Evolutionary conservation across 495 filamentous ascomycete species (phyloP).

Genomic region (Aspergillus bertholletiae): DNA sequence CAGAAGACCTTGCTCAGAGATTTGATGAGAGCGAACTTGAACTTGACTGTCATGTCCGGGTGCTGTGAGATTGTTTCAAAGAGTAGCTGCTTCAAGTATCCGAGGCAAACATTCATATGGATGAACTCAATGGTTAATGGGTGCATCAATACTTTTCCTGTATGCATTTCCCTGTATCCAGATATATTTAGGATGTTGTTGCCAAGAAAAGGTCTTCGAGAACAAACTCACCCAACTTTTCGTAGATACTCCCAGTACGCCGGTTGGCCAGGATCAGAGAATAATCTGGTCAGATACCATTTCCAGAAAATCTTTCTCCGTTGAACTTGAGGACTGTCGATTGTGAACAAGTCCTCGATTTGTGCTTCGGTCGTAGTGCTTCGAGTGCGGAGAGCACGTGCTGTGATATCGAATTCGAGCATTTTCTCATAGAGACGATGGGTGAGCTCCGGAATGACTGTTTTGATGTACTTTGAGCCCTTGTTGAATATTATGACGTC

Average conservation of each 20-base stretch:
- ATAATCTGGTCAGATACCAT: constrained; percentile 58
- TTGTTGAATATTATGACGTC: constrained; percentile 54
- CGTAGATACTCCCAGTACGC: constrained; percentile 66
- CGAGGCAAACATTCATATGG: constrained; percentile 60
- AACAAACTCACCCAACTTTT: constrained; percentile 49
- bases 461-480: constrained; percentile 59
- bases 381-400: constrained; percentile 53
- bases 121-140: constrained; percentile 59
- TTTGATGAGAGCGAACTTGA: constrained; percentile 56
- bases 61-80: constrained; percentile 55
- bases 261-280: constrained; percentile 54
- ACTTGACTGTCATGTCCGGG: constrained; percentile 32
- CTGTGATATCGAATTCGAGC: constrained; percentile 63
- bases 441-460: constrained; percentile 48
- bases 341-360: constrained; percentile 47
- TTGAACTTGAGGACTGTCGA: constrained; percentile 56
- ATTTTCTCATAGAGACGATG: constrained; percentile 64
- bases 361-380: constrained; percentile 56
- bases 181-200: not conserved
- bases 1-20: constrained; percentile 48
- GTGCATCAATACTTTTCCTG: constrained; percentile 5
- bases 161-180: constrained; percentile 8
- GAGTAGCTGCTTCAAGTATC: constrained; percentile 57
- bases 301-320: constrained; percentile 62
- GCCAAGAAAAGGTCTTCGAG: not conserved